These are phyloP conservation scores for Leccinum boreale DNA, from an alignment of 768 basidiomycete genomes.

Conservation along the genomic window DNA sequence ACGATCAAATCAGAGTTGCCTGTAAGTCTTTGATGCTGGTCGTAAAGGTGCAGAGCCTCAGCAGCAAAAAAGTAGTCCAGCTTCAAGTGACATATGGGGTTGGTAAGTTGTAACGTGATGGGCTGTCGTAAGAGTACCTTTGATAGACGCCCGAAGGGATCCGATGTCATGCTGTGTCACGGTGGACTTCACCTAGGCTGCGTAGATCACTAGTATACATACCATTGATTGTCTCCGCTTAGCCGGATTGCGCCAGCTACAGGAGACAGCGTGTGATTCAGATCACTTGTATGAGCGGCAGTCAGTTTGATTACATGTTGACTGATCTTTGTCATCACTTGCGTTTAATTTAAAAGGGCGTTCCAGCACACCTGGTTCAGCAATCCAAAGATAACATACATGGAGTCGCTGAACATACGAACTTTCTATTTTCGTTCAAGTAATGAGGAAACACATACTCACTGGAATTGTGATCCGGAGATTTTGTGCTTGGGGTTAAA, in stretches of 20 bases:
- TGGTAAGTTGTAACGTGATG: neutral
- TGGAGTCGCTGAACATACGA: neutral
- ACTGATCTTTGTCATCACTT: neutral
- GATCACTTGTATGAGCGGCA: neutral
- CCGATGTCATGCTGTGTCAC: neutral
- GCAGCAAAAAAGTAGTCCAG: too few species aligned
- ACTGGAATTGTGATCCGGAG: neutral
- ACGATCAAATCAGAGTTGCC: neutral
- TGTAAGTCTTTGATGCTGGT: neutral
- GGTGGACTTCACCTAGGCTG: too few species aligned
- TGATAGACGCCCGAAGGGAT: neutral
- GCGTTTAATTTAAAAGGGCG: neutral
- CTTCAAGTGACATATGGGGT: too few species aligned
- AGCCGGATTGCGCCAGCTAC: neutral
- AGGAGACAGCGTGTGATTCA: neutral
- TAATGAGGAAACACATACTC: neutral
- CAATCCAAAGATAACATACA: neutral
- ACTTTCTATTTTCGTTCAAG: neutral
- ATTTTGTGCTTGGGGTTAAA: neutral
- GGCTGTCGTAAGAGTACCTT: neutral
- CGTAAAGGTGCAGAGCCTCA: neutral
- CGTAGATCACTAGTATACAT: neutral
- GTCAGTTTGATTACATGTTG: neutral
- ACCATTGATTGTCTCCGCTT: neutral
- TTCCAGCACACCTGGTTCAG: neutral